Base-by-base conservation (phyloP, 1,139 yeast genomes). In the Geotrichum candidum region DNA sequence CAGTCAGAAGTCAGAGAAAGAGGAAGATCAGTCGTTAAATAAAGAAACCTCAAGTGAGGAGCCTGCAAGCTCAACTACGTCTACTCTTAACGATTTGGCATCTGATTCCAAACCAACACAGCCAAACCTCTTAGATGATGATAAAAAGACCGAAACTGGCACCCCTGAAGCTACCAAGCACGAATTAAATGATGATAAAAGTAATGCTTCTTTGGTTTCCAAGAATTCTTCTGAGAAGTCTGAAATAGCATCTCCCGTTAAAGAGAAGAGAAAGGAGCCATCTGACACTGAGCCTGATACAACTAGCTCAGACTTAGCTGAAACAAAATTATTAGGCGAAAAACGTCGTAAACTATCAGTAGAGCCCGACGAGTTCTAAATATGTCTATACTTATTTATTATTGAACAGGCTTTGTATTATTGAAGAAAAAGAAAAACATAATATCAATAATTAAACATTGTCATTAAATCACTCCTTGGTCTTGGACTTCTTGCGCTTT, bases 301-400 rank as follows among this genome's bases (percentile, higher is more conserved):
- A 11, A 15, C 6, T 6, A 27, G 6, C 31, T 27, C 33, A 54
- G 15, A 7, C 10, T 6, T 23, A 3, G 23, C 52, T 22, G 60
- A 54, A 51, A 56, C 56, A 13, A 59, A 59, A 18, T 13, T 46
- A 1, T 53, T 56, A 15, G 62, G 62, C 13, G 62, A 59, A 41
- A 59, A 59, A 56, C 59, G 62, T n/a, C 62, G 59, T 4, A 48
- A 55, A 53, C 59, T 59, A 10, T 31, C 56, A 7, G 53, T 52
- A 31, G 61, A 59, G 31, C 53, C 53, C 10, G 48, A 53, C 25
- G 48, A 18, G 46, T 31, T 15, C 15, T 29, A 35, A 38, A 35
- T 11, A 22, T 15, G 7, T 38, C 51, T 41, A 10, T 55, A 35
- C 13, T 55, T 56, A 50, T n/a, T 35, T 7, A 27, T 27, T 33